Evolutionary conservation across 768 basidiomycete genomes (phyloP).

Genomic region (Chiua virens): DNA sequence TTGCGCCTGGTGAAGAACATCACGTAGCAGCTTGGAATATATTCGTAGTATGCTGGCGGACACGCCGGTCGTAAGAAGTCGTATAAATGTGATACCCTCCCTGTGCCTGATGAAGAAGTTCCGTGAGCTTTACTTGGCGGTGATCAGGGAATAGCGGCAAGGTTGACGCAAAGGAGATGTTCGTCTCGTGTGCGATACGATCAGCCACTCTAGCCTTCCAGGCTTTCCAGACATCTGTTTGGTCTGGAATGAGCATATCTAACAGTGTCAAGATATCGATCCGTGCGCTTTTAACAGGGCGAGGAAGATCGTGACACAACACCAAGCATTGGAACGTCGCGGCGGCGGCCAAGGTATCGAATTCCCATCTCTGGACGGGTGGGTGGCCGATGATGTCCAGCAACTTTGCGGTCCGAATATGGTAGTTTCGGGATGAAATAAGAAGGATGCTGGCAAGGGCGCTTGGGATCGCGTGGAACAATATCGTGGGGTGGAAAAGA

Average conservation of each 20-base stretch:
- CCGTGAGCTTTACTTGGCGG: neutral
- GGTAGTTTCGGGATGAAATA: neutral
- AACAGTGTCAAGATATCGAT: neutral
- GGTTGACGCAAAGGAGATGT: neutral
- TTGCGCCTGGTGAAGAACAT: no score
- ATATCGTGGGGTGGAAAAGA: neutral
- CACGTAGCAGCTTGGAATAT: no score
- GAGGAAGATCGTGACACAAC: neutral
- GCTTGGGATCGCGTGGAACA: neutral
- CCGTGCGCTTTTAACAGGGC: neutral
- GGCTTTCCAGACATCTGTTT: neutral
- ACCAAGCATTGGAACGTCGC: conserved; percentile 9
- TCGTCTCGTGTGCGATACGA: neutral
- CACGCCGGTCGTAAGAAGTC: neutral
- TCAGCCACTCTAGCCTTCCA: conserved; percentile 4
- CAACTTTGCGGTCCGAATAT: conserved; percentile 1
- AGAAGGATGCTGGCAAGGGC: neutral
- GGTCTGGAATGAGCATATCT: conserved; percentile 1
- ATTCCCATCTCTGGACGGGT: conserved; percentile 1
- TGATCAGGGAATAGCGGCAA: neutral
- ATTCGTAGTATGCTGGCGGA: no score
- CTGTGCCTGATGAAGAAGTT: conserved; percentile 6
- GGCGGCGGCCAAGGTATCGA: conserved; percentile 1
- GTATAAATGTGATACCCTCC: neutral
- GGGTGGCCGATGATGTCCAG: conserved; percentile 4